phyloP scores from a whole-genome alignment of 2,329 filamentous ascomycete genomes.

The Myriangium duriaei region DNA sequence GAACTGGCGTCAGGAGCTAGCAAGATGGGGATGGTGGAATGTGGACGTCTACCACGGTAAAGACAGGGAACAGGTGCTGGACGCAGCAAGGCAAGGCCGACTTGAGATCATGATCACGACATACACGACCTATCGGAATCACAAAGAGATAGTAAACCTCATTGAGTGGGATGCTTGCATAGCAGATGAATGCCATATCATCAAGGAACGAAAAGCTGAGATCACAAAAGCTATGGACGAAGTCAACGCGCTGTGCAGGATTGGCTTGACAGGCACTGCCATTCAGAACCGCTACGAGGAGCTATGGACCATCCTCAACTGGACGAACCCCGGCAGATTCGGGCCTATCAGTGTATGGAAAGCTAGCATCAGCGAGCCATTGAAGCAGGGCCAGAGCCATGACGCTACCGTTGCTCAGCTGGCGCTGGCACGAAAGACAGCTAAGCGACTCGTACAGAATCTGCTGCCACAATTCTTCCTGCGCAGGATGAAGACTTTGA shows the following conservation, averaged over 20 bases:
- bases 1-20: slow-evolving; percentile 82
- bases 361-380: slow-evolving; percentile 60
- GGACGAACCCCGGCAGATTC: slow-evolving; percentile 74
- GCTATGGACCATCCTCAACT: slow-evolving; percentile 89
- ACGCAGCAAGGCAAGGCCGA: slow-evolving; percentile 58
- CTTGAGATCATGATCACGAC: slow-evolving; percentile 91
- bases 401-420: slow-evolving; percentile 77
- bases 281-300: slow-evolving; percentile 98
- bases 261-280: slow-evolving; percentile 86
- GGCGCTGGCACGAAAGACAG: slow-evolving; percentile 66
- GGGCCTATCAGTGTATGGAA: slow-evolving; percentile 65
- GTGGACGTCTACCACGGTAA: slow-evolving; percentile 67
- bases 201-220: slow-evolving; percentile 69
- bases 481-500: slow-evolving; percentile 82
- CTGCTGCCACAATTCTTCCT: slow-evolving; percentile 83
- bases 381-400: slow-evolving; percentile 83
- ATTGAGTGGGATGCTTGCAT: slow-evolving; percentile 89
- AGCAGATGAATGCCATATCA: slow-evolving; percentile 81
- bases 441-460: slow-evolving; percentile 72
- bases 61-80: slow-evolving; percentile 39
- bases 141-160: slow-evolving; percentile 65
- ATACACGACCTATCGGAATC: slow-evolving; percentile 73
- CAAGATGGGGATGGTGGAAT: slow-evolving; percentile 93
- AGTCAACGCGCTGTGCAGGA: slow-evolving; percentile 80
- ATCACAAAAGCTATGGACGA: slow-evolving; percentile 80